Conservation (phyloP, 2,329 filamentous ascomycete genomes). For the Allantophomopsis cytisporea region DNA sequence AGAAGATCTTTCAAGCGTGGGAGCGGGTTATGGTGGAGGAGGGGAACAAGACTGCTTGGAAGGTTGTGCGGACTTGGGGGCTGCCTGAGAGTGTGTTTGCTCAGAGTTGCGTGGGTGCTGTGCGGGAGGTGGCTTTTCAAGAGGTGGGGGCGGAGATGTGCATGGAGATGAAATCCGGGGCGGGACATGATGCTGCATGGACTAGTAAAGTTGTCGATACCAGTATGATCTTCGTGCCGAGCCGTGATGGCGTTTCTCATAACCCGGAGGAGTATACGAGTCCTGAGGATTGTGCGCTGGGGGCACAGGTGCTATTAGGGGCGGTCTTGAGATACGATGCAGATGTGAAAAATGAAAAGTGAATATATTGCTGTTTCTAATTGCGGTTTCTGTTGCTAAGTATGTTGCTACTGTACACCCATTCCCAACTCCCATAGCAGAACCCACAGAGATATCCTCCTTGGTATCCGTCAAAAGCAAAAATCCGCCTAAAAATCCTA, state of each 20-base stretch:
- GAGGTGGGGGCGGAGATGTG: slow-evolving; percentile 7
- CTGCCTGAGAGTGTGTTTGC: slow-evolving; percentile 11
- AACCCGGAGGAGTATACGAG: slow-evolving; percentile 45
- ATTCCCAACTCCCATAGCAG: too few species aligned
- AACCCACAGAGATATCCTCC: too few species aligned
- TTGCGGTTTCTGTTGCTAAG: too few species aligned
- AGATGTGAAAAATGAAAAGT: too few species aligned
- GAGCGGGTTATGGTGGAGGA: slow-evolving; percentile 8
- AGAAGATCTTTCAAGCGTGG: slow-evolving; percentile 10
- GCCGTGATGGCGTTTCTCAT: slow-evolving; percentile 44
- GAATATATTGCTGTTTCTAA: too few species aligned
- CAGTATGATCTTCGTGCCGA: slow-evolving; percentile 53
- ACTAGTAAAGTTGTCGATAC: slow-evolving; percentile 42
- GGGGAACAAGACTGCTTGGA: slow-evolving; percentile 7
- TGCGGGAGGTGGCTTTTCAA: slow-evolving; percentile 8
- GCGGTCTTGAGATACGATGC: slow-evolving; percentile 21
- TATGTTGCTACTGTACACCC: too few species aligned
- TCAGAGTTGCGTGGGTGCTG: slow-evolving; percentile 8
- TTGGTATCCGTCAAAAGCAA: too few species aligned
- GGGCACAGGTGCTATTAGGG: slow-evolving; percentile 29
- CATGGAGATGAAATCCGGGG: slow-evolving; percentile 13
- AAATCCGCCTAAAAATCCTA: too few species aligned
- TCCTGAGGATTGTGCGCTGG: slow-evolving; percentile 39
- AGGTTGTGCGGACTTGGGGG: slow-evolving; percentile 10
- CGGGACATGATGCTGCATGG: slow-evolving; percentile 34